Evolutionary conservation across 2,329 filamentous ascomycete species (phyloP).

Genomic region (Ophiostoma angusticollis): DNA sequence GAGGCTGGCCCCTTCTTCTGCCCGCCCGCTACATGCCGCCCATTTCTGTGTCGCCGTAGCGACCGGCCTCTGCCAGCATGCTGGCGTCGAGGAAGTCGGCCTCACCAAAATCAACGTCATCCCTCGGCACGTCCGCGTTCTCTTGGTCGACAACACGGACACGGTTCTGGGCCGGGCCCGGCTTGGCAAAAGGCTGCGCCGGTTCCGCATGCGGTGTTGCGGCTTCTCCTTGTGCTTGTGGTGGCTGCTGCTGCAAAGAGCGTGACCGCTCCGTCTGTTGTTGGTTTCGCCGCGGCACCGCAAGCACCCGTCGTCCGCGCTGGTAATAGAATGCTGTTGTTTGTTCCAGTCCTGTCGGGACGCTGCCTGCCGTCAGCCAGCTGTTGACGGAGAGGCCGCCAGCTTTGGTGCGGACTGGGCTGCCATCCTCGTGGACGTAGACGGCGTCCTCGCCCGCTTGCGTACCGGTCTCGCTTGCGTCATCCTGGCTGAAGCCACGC

Average conservation of each 20-base stretch:
- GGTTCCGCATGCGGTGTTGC: too few relatives aligned
- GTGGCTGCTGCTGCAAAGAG: background rate
- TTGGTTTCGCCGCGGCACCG: constrained; percentile 27
- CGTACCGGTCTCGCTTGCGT: constrained; percentile 21
- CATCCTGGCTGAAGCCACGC: constrained; percentile 33
- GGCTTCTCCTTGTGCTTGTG: too few relatives aligned
- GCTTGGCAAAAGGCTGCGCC: too few relatives aligned
- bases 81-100: constrained; percentile 48
- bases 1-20: background rate
- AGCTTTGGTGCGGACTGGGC: constrained; percentile 22
- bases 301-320: constrained; percentile 32
- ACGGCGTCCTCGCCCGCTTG: constrained; percentile 1
- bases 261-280: constrained; percentile 9
- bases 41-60: constrained; percentile 31
- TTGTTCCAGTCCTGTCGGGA: too few relatives aligned
- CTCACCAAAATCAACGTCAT: constrained; percentile 59
- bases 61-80: constrained; percentile 11
- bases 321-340: constrained; percentile 15
- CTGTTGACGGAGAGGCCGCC: constrained; percentile 15
- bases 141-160: constrained; percentile 30
- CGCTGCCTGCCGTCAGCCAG: constrained; percentile 18
- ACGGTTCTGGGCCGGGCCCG: constrained; percentile 10
- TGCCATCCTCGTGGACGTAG: constrained; percentile 14
- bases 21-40: constrained; percentile 16
- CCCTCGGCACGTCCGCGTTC: constrained; percentile 31